These are phyloP conservation scores for Saturnispora bothae DNA, from an alignment of 805 yeast species.

Conservation along the genomic window DNA sequence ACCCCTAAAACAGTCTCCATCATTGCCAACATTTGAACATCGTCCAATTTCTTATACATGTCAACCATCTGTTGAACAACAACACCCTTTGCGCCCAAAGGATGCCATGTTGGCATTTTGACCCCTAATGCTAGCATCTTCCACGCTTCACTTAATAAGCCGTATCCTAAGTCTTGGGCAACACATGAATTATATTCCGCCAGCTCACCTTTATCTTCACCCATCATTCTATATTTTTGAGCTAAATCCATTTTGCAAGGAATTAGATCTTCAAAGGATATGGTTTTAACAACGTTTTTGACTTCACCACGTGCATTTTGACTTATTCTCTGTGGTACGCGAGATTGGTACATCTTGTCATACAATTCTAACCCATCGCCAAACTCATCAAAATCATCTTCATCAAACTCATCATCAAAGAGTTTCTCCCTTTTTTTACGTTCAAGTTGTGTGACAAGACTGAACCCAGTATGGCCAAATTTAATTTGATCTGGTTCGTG, in stretches of 20 bases:
- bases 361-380: slow-evolving; percentile 37
- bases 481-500: slow-evolving; percentile 32
- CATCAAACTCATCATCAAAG: slow-evolving; percentile 17
- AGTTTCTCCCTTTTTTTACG: slow-evolving; percentile 21
- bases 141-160: slow-evolving; percentile 71
- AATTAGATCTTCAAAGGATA: slow-evolving; percentile 57
- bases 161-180: slow-evolving; percentile 51
- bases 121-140: slow-evolving; percentile 40
- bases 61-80: slow-evolving; percentile 43
- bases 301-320: slow-evolving; percentile 20
- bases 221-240: slow-evolving; percentile 50
- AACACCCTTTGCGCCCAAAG: slow-evolving; percentile 39
- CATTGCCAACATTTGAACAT: slow-evolving; percentile 88
- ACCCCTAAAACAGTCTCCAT: slow-evolving; percentile 47
- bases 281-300: slow-evolving; percentile 49
- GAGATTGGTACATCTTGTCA: slow-evolving; percentile 41
- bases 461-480: slow-evolving; percentile 46
- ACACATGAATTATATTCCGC: slow-evolving; percentile 51
- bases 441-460: slow-evolving; percentile 26
- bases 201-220: slow-evolving; percentile 51
- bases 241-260: slow-evolving; percentile 72
- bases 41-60: slow-evolving; percentile 53
- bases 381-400: slow-evolving; percentile 19
- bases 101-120: slow-evolving; percentile 35
- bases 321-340: slow-evolving; percentile 39